These are phyloP conservation scores for Phytophthora kernoviae DNA, from an alignment of 352 stramenopile species.

Conservation along the genomic window DNA sequence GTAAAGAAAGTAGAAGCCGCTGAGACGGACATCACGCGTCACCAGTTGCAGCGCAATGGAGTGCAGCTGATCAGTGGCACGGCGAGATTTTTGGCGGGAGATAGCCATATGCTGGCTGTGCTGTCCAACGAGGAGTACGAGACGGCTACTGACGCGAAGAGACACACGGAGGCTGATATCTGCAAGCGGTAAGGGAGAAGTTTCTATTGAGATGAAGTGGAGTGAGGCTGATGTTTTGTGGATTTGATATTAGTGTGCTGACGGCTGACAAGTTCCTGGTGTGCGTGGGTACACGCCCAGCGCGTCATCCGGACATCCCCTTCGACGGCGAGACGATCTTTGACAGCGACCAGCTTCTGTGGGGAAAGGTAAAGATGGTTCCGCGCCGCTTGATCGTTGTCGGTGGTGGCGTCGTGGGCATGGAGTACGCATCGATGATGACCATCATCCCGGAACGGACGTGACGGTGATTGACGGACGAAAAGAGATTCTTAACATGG, in stretches of 20 bases:
- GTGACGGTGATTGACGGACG: constrained; percentile 90
- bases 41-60: constrained; percentile 82
- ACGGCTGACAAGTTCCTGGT: constrained; percentile 89
- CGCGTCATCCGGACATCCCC: constrained; percentile 77
- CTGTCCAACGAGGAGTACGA: constrained; percentile 87
- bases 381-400: constrained; percentile 83
- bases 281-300: constrained; percentile 83
- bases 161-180: constrained; percentile 77
- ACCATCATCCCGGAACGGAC: constrained; percentile 88
- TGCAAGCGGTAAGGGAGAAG: constrained; percentile 79
- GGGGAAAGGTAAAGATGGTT: constrained; percentile 71
- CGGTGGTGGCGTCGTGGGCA: constrained; percentile 89
- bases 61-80: constrained; percentile 84
- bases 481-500: constrained; percentile 89
- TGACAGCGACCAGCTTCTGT: constrained; percentile 87
- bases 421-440: constrained; percentile 93
- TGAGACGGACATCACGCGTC: constrained; percentile 86
- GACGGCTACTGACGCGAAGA: constrained; percentile 72
- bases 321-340: constrained; percentile 90
- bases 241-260: constrained; percentile 49
- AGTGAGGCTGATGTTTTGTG: constrained; percentile 1
- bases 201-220: background rate
- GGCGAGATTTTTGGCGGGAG: constrained; percentile 72
- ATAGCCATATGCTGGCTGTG: constrained; percentile 81
- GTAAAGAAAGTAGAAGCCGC: constrained; percentile 83